phyloP scores from a whole-genome alignment of 345 rosid species.

The Arabidopsis suecica region DNA sequence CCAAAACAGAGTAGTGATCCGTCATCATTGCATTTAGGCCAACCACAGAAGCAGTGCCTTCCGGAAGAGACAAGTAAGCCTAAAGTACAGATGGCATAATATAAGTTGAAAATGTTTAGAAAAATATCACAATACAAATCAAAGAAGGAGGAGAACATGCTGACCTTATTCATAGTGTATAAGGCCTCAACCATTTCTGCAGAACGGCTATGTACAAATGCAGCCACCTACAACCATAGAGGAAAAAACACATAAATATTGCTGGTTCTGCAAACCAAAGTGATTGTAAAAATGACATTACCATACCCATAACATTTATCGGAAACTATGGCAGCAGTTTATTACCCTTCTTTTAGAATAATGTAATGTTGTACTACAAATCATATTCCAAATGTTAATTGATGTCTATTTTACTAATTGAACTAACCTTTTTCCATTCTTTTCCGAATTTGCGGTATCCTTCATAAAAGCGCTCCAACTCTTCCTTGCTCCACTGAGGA shows the following conservation, averaged over 20 bases:
- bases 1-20: slow-evolving; percentile 77
- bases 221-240: slow-evolving; percentile 60
- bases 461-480: slow-evolving; percentile 74
- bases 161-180: slow-evolving; percentile 77
- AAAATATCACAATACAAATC: slow-evolving; percentile 12
- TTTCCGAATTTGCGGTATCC: slow-evolving; percentile 78
- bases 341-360: slow-evolving; percentile 6
- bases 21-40: slow-evolving; percentile 92
- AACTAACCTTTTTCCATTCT: slow-evolving; percentile 82
- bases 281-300: slow-evolving; percentile 24
- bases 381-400: neutral
- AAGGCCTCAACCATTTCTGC: slow-evolving; percentile 80
- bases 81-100: slow-evolving; percentile 45
- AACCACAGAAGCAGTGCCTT: slow-evolving; percentile 83
- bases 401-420: neutral
- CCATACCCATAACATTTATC: slow-evolving; percentile 14
- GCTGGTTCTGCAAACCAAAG: slow-evolving; percentile 23
- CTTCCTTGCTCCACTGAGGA: slow-evolving; percentile 85
- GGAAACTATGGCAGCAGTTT: slow-evolving; percentile 13
- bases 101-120: slow-evolving; percentile 17
- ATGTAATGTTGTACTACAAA: slow-evolving; percentile 14
- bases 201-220: slow-evolving; percentile 62
- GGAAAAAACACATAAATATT: slow-evolving; percentile 18
- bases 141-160: slow-evolving; percentile 24
- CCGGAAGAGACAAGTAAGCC: slow-evolving; percentile 92